Percentiles rank a stretch among this genome's conserved stretches.
Conservation (phyloP, 371 early-diverging fungal species). For the Lichtheimia corymbifera region DNA sequence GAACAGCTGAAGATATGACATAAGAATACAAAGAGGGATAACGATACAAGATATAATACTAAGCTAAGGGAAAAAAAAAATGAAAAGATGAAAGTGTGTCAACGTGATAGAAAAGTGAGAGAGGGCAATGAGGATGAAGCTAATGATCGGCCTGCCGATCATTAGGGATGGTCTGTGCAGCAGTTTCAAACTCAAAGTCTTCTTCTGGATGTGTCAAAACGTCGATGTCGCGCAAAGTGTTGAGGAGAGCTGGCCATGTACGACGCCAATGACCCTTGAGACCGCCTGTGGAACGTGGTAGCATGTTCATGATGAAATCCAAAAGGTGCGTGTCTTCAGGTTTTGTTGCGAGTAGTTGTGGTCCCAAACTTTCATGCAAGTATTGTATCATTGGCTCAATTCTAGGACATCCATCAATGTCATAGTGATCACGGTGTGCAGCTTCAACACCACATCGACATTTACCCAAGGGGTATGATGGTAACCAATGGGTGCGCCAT, state of each 20-base stretch:
- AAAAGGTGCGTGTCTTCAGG: not conserved
- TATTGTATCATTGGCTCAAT: not conserved
- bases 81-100: too few species aligned
- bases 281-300: not conserved
- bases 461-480: not conserved
- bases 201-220: slow-evolving; percentile 1
- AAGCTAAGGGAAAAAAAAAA: not conserved
- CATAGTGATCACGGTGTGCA: slow-evolving; percentile 3
- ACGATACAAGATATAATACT: too few species aligned
- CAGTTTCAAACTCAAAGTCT: not conserved
- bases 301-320: not conserved
- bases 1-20: too few species aligned
- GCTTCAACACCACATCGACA: not conserved
- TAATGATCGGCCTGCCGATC: too few species aligned
- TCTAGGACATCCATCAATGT: not conserved
- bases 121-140: too few species aligned
- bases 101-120: too few species aligned
- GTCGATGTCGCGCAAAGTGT: not conserved
- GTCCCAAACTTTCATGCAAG: not conserved
- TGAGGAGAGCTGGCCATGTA: not conserved
- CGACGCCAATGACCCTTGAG: slow-evolving; percentile 1
- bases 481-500: slow-evolving; percentile 9
- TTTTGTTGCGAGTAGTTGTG: not conserved
- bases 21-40: too few species aligned
- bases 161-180: not conserved